Percentiles rank a stretch among this genome's conserved stretches.
These are phyloP conservation scores for Microbotryum violaceum DNA, from an alignment of 1,284 basidiomycete species.

Conservation along the genomic window DNA sequence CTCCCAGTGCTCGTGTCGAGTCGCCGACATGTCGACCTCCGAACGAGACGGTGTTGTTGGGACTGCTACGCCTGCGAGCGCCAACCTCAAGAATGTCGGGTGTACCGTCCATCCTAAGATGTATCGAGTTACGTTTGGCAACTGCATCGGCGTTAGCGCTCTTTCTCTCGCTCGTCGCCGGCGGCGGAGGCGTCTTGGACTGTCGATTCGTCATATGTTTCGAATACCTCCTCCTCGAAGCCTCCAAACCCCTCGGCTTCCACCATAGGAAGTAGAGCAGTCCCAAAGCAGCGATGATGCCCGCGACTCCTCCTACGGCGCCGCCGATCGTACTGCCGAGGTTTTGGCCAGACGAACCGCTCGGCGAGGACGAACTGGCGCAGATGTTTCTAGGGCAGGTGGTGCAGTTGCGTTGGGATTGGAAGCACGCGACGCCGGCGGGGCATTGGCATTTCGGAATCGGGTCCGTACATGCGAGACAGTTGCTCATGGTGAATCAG, in stretches of 20 bases:
- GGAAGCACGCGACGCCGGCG: not conserved
- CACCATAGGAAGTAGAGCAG: conserved; percentile 36
- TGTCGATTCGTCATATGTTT: conserved; percentile 21
- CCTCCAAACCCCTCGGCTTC: conserved; percentile 26
- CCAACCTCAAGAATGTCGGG: not conserved
- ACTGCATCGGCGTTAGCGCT: not conserved
- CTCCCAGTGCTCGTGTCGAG: no score
- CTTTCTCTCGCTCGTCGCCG: not conserved
- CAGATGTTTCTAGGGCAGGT: conserved; percentile 30
- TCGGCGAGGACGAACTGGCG: conserved; percentile 10
- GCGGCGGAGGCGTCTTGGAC: conserved; percentile 2
- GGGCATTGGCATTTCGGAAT: conserved; percentile 6
- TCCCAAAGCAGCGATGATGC: conserved; percentile 25
- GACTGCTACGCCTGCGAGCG: not conserved
- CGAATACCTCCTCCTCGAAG: conserved; percentile 24
- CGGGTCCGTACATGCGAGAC: conserved; percentile 22
- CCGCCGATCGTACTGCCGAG: conserved; percentile 31
- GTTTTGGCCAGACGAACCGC: conserved; percentile 3
- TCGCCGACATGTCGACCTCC: no score
- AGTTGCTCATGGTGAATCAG: conserved; percentile 10
- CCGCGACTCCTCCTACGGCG: conserved; percentile 33
- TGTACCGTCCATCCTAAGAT: conserved; percentile 14
- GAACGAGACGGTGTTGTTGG: not conserved
- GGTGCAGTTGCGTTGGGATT: conserved; percentile 3
- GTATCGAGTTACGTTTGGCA: conserved; percentile 18